phyloP scores from a whole-genome alignment of 225 moss, liverwort and hornwort genomes.

The Bryoerythrophyllum caledonicum region DNA sequence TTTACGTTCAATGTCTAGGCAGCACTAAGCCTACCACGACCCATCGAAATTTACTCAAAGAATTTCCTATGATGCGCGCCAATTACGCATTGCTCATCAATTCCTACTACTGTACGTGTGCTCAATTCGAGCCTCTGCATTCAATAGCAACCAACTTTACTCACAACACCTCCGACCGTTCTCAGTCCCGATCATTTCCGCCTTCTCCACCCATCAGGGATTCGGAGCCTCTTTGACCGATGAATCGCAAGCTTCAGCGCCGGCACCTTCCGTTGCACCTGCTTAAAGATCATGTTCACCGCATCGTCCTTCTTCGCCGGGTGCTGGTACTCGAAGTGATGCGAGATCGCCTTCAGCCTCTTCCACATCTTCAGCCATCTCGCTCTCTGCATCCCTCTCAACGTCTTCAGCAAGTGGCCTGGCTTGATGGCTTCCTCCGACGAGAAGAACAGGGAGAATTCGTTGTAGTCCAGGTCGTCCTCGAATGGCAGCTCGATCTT shows the following conservation, averaged over 20 bases:
- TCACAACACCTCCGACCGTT: not conserved
- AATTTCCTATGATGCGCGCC: not conserved
- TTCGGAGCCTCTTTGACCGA: slow-evolving; percentile 60
- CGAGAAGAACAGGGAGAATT: slow-evolving; percentile 64
- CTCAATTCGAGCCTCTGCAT: not conserved
- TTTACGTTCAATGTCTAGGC: not conserved
- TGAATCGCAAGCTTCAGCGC: slow-evolving; percentile 48
- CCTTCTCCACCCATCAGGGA: slow-evolving; percentile 61
- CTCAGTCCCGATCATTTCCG: not conserved
- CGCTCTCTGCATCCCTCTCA: slow-evolving; percentile 40
- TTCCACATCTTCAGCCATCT: slow-evolving; percentile 68
- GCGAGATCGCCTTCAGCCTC: slow-evolving; percentile 49
- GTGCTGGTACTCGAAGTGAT: slow-evolving; percentile 69
- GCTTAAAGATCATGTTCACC: slow-evolving; percentile 74
- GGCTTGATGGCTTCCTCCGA: slow-evolving; percentile 55
- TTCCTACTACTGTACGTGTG: not conserved
- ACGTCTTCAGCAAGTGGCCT: slow-evolving; percentile 41
- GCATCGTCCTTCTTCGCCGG: slow-evolving; percentile 69
- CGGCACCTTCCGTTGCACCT: slow-evolving; percentile 66
- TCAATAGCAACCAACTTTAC: not conserved
- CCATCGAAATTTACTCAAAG: not conserved
- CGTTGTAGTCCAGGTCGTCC: slow-evolving; percentile 66
- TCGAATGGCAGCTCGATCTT: slow-evolving; percentile 84
- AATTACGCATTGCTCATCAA: not conserved
- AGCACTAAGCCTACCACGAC: not conserved